A percentile compares a stretch with the other conserved stretches of the same genome.
Conservation (phyloP, 495 filamentous ascomycete species). For the Opeltia flavorubescens region DNA sequence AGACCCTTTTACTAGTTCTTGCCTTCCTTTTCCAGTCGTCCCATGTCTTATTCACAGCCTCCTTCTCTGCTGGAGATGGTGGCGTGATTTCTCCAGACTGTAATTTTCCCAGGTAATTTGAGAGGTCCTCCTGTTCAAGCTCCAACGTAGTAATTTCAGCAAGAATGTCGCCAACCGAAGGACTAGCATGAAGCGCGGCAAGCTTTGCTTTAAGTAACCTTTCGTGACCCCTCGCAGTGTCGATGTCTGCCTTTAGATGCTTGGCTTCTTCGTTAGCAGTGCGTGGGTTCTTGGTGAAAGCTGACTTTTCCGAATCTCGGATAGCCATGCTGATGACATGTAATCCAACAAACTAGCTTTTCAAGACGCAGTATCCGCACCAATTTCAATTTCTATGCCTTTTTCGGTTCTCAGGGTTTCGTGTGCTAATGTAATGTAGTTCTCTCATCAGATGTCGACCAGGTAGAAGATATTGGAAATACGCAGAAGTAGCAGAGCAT, state of each 20-base stretch:
- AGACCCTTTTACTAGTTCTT: constrained; percentile 34
- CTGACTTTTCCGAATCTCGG: constrained; percentile 34
- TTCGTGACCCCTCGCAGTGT: constrained; percentile 31
- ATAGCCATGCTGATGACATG: constrained; percentile 50
- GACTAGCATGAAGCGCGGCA: constrained; percentile 29
- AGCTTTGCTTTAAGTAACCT: constrained; percentile 38
- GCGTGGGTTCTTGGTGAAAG: constrained; percentile 30
- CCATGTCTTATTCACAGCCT: constrained; percentile 33
- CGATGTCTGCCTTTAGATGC: constrained; percentile 34
- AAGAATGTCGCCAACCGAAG: constrained; percentile 38
- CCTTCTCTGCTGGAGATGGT: constrained; percentile 33
- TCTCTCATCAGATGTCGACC: too few relatives aligned
- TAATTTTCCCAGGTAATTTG: constrained; percentile 25
- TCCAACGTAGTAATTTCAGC: constrained; percentile 31
- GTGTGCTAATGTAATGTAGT: too few relatives aligned
- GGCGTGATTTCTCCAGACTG: constrained; percentile 25
- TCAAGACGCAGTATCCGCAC: too few relatives aligned
- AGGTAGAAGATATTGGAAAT: too few relatives aligned
- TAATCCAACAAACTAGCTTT: too few relatives aligned
- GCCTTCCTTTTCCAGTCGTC: constrained; percentile 36
- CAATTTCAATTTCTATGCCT: constrained; percentile 42
- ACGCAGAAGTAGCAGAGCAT: too few relatives aligned
- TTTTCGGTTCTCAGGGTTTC: background rate
- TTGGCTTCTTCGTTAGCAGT: constrained; percentile 35
- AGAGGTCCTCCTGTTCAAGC: constrained; percentile 27